phyloP scores from a whole-genome alignment of 352 stramenopile genomes.

The Phytopythium helicoides region DNA sequence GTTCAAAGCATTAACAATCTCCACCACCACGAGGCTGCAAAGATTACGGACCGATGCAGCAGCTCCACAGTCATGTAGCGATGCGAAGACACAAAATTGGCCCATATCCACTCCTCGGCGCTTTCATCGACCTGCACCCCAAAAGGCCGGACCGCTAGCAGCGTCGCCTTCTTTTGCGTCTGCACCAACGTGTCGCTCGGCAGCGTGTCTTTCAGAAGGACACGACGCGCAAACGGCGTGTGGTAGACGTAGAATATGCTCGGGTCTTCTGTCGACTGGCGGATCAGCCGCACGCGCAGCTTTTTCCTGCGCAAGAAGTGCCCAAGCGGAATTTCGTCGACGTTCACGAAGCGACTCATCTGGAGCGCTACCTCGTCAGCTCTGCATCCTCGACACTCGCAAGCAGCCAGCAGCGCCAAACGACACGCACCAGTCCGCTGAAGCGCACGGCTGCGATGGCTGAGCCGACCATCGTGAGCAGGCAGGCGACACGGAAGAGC shows the following conservation, averaged over 20 bases:
- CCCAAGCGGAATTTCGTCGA: constrained; percentile 63
- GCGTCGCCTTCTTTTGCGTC: not conserved
- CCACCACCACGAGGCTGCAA: not conserved
- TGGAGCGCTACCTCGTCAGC: constrained; percentile 7
- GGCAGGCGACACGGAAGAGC: constrained; percentile 55
- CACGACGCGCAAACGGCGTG: constrained; percentile 61
- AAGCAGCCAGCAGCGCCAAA: no score
- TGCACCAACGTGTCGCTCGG: constrained; percentile 14
- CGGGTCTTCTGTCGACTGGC: constrained; percentile 58
- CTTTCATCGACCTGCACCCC: constrained; percentile 72
- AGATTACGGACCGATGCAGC: constrained; percentile 41
- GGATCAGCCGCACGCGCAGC: constrained; percentile 67
- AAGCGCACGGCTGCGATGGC: constrained; percentile 40
- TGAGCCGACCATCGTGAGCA: constrained; percentile 44
- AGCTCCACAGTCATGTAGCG: constrained; percentile 59
- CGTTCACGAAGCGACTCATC: constrained; percentile 44
- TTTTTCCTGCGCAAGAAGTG: constrained; percentile 69
- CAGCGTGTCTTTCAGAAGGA: constrained; percentile 55
- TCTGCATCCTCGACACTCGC: no score
- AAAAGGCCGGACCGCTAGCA: constrained; percentile 68
- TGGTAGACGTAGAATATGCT: constrained; percentile 85
- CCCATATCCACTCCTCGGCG: constrained; percentile 62
- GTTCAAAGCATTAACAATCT: constrained; percentile 2
- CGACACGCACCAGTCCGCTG: constrained; percentile 45
- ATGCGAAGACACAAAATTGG: constrained; percentile 65